Percentiles rank a stretch among this genome's conserved stretches.
These are phyloP conservation scores for Geotrichum aggregatum DNA, from an alignment of 1,139 yeast species.

Conservation along the genomic window DNA sequence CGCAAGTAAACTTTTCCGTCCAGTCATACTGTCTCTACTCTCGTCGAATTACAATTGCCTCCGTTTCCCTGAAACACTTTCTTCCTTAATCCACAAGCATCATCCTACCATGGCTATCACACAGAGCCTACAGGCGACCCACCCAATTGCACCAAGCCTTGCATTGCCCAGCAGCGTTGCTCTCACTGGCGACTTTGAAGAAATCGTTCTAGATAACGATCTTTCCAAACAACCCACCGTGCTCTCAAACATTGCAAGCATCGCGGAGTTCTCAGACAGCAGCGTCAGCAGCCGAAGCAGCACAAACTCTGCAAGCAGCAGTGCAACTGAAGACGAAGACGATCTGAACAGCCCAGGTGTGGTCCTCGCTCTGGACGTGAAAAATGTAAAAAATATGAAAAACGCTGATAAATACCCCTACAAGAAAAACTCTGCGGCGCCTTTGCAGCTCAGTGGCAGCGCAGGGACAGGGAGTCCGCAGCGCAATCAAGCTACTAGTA, in stretches of 20 bases:
- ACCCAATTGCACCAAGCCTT: neutral
- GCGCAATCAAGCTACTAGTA: too few relatives aligned
- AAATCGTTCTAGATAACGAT: slow-evolving; percentile 26
- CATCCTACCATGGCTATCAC: neutral
- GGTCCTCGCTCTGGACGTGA: neutral
- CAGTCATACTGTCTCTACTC: neutral
- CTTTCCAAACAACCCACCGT: neutral
- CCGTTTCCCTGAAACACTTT: neutral
- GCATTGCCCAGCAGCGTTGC: neutral
- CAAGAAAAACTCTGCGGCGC: neutral
- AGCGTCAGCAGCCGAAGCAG: slow-evolving; percentile 19
- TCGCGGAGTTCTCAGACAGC: slow-evolving; percentile 20
- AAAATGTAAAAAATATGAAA: too few relatives aligned
- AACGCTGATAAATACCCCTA: too few relatives aligned
- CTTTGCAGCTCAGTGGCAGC: too few relatives aligned
- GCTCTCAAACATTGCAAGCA: slow-evolving; percentile 19
- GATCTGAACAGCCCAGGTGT: neutral
- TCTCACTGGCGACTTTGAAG: slow-evolving; percentile 31
- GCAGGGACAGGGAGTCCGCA: too few relatives aligned
- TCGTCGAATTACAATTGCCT: neutral
- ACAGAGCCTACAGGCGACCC: neutral
- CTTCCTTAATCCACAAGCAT: neutral
- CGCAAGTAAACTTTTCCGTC: too few relatives aligned
- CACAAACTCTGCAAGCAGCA: slow-evolving; percentile 19
- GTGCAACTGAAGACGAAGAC: slow-evolving; percentile 15